phyloP scores from a whole-genome alignment of 2,329 filamentous ascomycete species.

The Colletotrichum coccodes region DNA sequence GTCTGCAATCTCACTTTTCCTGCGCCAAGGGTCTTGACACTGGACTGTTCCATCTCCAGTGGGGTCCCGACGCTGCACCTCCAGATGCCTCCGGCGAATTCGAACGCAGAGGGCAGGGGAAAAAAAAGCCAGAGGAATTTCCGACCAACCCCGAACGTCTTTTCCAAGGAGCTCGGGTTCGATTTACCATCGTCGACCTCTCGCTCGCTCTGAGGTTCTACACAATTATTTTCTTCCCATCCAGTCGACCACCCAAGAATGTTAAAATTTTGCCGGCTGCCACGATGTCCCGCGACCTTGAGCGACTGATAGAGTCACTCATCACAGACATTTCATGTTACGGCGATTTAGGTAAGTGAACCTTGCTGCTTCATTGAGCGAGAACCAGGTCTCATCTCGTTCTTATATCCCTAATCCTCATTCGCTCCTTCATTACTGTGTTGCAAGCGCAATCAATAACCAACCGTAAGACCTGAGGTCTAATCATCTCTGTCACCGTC shows the following conservation, averaged over 20 bases:
- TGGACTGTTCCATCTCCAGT: neutral
- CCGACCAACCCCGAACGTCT: neutral
- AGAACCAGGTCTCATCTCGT: neutral
- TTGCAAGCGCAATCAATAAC: neutral
- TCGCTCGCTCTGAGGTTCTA: neutral
- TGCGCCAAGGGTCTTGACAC: neutral
- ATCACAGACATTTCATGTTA: constrained; percentile 35
- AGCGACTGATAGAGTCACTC: constrained; percentile 33
- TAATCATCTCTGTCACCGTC: neutral
- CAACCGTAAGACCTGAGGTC: neutral
- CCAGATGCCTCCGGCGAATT: neutral
- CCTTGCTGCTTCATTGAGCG: neutral
- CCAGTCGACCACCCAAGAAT: constrained; percentile 6
- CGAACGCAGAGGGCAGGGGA: neutral
- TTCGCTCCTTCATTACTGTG: neutral
- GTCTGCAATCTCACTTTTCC: too few relatives aligned
- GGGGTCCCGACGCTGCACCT: neutral
- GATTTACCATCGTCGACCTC: constrained; percentile 25
- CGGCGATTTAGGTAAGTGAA: constrained; percentile 31
- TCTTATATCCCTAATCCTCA: neutral
- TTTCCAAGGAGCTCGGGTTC: constrained; percentile 10
- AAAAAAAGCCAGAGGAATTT: neutral
- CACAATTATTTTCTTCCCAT: neutral
- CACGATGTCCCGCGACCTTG: constrained; percentile 32
- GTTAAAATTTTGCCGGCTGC: neutral